phyloP scores from a whole-genome alignment of 2,329 filamentous ascomycete genomes.

The Fusarium staphyleae region DNA sequence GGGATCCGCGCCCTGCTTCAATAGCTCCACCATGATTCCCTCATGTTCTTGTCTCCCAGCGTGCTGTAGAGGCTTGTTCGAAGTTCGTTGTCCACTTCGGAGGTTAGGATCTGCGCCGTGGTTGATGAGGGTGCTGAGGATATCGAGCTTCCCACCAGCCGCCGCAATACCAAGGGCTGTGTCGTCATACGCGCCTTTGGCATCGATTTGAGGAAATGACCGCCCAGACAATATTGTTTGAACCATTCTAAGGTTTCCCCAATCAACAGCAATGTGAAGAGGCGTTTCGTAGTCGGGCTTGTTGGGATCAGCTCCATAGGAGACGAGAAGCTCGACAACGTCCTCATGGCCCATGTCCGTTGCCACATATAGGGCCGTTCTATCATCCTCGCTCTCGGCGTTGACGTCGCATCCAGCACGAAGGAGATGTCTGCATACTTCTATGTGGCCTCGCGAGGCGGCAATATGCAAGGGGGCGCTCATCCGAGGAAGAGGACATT shows the following conservation, averaged over 20 bases:
- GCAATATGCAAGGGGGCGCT: slow-evolving; percentile 22
- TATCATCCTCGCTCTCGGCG: slow-evolving; percentile 1
- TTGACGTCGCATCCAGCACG: slow-evolving; percentile 24
- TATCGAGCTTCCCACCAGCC: slow-evolving; percentile 10
- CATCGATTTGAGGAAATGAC: slow-evolving; percentile 10
- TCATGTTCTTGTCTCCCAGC: slow-evolving; percentile 5
- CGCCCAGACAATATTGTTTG: slow-evolving; percentile 13
- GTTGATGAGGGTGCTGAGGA: slow-evolving; percentile 26
- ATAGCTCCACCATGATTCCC: slow-evolving; percentile 18
- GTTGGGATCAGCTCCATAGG: slow-evolving; percentile 20
- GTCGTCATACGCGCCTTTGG: slow-evolving; percentile 7
- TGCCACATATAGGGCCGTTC: slow-evolving; percentile 22
- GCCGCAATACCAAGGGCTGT: slow-evolving; percentile 26
- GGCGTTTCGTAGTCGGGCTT: slow-evolving; percentile 17
- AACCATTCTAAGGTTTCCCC: slow-evolving; percentile 16
- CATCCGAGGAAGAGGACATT: slow-evolving; percentile 11
- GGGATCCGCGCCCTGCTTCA: slow-evolving; percentile 24
- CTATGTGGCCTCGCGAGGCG: slow-evolving; percentile 8
- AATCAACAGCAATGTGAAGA: slow-evolving; percentile 23
- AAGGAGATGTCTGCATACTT: slow-evolving; percentile 18
- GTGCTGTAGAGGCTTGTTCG: slow-evolving; percentile 19
- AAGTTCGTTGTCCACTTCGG: slow-evolving; percentile 9
- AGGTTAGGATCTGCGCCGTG: slow-evolving; percentile 33
- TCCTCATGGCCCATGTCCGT: slow-evolving; percentile 6
- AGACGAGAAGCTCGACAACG: slow-evolving; percentile 21